phyloP scores from a whole-genome alignment of 306 rosid genomes.

The Hylodesmum podocarpum region DNA sequence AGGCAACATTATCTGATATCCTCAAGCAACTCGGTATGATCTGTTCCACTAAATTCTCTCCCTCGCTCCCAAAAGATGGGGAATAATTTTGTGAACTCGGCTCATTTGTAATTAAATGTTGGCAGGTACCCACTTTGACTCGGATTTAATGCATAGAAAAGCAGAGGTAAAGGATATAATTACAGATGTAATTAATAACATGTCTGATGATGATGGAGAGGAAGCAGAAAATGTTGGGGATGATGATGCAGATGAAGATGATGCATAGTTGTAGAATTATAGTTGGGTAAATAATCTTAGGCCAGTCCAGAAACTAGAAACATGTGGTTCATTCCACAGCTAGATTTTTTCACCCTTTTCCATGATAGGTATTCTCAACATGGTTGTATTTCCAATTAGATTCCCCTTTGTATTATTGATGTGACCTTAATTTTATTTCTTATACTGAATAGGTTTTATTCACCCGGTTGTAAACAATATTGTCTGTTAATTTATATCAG shows the following conservation, averaged over 20 bases:
- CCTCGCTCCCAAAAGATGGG: too few relatives aligned
- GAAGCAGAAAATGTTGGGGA: constrained; percentile 51
- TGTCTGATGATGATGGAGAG: constrained; percentile 70
- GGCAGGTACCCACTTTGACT: constrained; percentile 68
- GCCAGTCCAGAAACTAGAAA: constrained; percentile 26
- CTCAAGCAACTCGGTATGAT: constrained; percentile 75
- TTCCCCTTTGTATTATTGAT: constrained; percentile 39
- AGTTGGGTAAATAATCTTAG: constrained; percentile 22
- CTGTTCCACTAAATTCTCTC: background rate
- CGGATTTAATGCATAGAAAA: constrained; percentile 85
- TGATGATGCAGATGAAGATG: constrained; percentile 52
- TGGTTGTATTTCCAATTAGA: constrained; percentile 40
- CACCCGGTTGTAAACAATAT: constrained; percentile 16
- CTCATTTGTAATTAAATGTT: constrained; percentile 26
- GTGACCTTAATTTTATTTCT: constrained; percentile 38
- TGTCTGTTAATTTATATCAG: constrained; percentile 22
- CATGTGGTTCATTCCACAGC: constrained; percentile 24
- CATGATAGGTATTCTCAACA: constrained; percentile 28
- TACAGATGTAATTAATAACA: constrained; percentile 79
- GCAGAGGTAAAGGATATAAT: constrained; percentile 84
- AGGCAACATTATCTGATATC: constrained; percentile 93
- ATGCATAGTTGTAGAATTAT: constrained; percentile 17
- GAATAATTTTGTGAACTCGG: background rate
- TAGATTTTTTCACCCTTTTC: constrained; percentile 23
- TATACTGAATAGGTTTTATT: constrained; percentile 22